Evolutionary conservation across 2,329 filamentous ascomycete genomes (phyloP).

Genomic region (Xylariales sp.): DNA sequence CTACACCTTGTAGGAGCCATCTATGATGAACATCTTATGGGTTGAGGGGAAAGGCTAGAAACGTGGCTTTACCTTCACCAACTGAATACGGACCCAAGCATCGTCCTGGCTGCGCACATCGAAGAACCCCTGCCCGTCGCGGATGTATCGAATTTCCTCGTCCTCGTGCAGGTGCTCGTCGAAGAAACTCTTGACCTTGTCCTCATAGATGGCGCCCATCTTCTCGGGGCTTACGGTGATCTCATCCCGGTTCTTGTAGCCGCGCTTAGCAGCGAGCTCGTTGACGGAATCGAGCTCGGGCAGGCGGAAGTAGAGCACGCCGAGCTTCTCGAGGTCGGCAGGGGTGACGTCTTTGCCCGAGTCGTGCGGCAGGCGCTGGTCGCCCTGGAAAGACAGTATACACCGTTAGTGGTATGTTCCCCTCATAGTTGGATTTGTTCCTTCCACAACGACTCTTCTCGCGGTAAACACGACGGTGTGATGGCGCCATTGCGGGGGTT

Average conservation of each 20-base stretch:
- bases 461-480: no score
- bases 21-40: background rate
- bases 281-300: slow-evolving; percentile 65
- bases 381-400: slow-evolving; percentile 55
- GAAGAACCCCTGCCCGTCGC: slow-evolving; percentile 85
- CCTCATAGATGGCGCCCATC: slow-evolving; percentile 85
- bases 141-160: slow-evolving; percentile 94
- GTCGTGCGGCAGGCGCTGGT: slow-evolving; percentile 89
- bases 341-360: slow-evolving; percentile 66
- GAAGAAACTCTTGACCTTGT: slow-evolving; percentile 93
- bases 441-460: background rate
- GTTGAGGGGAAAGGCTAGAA: background rate
- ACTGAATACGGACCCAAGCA: slow-evolving; percentile 80
- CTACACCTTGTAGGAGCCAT: no score
- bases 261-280: slow-evolving; percentile 65
- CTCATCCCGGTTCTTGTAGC: slow-evolving; percentile 93
- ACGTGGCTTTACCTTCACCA: slow-evolving; percentile 63
- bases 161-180: slow-evolving; percentile 95
- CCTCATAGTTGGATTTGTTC: no score
- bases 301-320: slow-evolving; percentile 74
- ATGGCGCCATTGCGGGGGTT: slow-evolving; percentile 8
- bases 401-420: no score
- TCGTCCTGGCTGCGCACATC: slow-evolving; percentile 82
- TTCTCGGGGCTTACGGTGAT: slow-evolving; percentile 81
- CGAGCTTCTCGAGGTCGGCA: slow-evolving; percentile 65